Percentiles rank a stretch among this genome's conserved stretches.
Evolutionary conservation across 2,329 filamentous ascomycete species (phyloP).

Genomic region (Myriosclerotinia scirpicola): DNA sequence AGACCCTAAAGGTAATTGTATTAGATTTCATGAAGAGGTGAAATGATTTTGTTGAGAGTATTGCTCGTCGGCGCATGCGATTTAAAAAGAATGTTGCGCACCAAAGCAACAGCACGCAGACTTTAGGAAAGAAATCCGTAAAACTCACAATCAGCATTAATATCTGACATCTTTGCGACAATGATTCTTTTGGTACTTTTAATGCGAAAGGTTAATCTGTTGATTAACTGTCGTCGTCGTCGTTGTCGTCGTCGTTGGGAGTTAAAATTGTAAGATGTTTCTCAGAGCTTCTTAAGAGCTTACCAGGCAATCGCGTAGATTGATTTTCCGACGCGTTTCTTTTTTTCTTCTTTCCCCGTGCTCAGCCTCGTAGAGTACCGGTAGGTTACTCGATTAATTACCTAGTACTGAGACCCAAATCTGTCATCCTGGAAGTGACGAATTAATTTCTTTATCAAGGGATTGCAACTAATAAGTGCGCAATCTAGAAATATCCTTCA

Average conservation of each 20-base stretch:
- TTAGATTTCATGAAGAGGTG: slow-evolving; percentile 5
- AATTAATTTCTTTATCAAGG: slow-evolving; percentile 19
- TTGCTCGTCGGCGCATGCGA: slow-evolving; percentile 5
- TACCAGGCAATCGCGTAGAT: slow-evolving; percentile 27
- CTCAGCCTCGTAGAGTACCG: slow-evolving; percentile 16
- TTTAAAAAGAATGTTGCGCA: neutral
- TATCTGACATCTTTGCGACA: slow-evolving; percentile 30
- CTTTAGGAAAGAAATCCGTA: neutral
- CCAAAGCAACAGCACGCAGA: neutral
- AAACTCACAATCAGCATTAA: slow-evolving; percentile 33
- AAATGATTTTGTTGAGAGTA: no score
- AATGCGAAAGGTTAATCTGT: neutral
- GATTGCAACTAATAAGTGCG: neutral
- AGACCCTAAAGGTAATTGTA: slow-evolving; percentile 33
- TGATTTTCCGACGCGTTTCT: slow-evolving; percentile 27
- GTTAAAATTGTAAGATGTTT: slow-evolving; percentile 1
- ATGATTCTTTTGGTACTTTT: neutral
- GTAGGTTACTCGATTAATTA: no score
- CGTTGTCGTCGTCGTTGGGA: neutral
- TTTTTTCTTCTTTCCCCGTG: neutral
- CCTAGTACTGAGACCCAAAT: slow-evolving; percentile 16
- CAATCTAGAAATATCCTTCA: slow-evolving; percentile 7
- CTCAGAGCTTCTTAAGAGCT: slow-evolving; percentile 7
- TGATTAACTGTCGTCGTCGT: neutral
- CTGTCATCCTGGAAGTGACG: slow-evolving; percentile 22